A percentile compares a stretch with the other conserved stretches of the same genome.
Conservation (phyloP, 2,329 filamentous ascomycete species). For the Aspergillus spinulosporus region DNA sequence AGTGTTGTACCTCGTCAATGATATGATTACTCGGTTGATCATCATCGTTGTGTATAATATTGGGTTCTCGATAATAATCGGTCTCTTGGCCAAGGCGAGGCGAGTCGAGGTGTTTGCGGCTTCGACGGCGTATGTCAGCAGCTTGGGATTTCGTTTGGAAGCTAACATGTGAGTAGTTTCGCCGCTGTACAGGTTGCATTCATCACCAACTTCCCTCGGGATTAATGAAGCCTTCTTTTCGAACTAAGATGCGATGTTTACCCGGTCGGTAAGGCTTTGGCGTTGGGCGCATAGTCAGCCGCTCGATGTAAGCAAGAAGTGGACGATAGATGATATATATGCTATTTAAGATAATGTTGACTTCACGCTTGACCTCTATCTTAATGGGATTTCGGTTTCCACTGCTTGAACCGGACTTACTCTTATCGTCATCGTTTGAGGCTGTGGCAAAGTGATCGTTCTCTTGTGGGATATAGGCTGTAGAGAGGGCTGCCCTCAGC, state of each 20-base stretch:
- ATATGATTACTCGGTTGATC: background rate
- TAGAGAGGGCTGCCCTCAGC: conserved; percentile 3
- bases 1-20: conserved; percentile 12
- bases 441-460: conserved; percentile 6
- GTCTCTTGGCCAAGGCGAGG: conserved; percentile 14
- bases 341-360: background rate
- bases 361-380: background rate
- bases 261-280: background rate
- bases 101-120: conserved; percentile 18
- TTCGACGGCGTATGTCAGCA: conserved; percentile 14
- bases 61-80: conserved; percentile 13
- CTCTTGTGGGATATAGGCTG: background rate
- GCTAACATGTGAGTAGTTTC: conserved; percentile 9
- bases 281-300: background rate
- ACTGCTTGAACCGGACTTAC: background rate
- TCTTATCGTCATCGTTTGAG: conserved; percentile 5
- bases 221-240: background rate
- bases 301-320: background rate
- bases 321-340: background rate
- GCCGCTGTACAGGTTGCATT: conserved; percentile 18
- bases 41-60: conserved; percentile 17
- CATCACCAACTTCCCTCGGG: conserved; percentile 12
- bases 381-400: too few relatives aligned
- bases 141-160: background rate
- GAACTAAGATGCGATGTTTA: background rate